phyloP scores from a whole-genome alignment of 1,284 basidiomycete species.

The Phaffia rhodozyma region DNA sequence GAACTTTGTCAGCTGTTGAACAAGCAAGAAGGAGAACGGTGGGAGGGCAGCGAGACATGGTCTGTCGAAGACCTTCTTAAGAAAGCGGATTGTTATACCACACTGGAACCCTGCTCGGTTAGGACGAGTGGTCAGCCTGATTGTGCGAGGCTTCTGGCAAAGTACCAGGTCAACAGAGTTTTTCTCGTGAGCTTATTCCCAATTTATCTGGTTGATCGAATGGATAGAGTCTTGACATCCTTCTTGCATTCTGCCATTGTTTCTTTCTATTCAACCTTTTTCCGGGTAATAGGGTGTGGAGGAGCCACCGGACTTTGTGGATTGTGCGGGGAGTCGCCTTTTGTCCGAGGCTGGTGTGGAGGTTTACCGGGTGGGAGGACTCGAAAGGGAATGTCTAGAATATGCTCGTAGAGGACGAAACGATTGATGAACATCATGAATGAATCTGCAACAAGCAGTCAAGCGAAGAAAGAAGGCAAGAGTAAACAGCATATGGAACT shows the following conservation, averaged over 20 bases:
- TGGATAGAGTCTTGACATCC: background rate
- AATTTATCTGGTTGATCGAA: background rate
- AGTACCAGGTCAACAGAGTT: slow-evolving; percentile 57
- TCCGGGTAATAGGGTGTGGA: slow-evolving; percentile 48
- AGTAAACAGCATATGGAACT: too few species aligned
- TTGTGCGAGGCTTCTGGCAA: slow-evolving; percentile 75
- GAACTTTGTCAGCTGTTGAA: background rate
- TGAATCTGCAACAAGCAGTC: too few species aligned
- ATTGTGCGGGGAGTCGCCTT: slow-evolving; percentile 73
- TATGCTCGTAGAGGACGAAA: slow-evolving; percentile 50
- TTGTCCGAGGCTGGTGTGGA: slow-evolving; percentile 62
- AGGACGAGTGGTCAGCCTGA: slow-evolving; percentile 76
- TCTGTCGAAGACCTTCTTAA: slow-evolving; percentile 5
- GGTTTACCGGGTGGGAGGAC: slow-evolving; percentile 57
- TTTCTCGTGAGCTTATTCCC: slow-evolving; percentile 44
- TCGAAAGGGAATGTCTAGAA: slow-evolving; percentile 57
- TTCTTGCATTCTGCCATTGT: background rate
- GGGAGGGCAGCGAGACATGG: slow-evolving; percentile 1
- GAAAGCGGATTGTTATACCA: slow-evolving; percentile 57
- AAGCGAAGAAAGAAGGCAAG: too few species aligned
- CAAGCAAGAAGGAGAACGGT: slow-evolving; percentile 36
- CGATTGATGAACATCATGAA: too few species aligned
- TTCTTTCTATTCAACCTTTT: background rate
- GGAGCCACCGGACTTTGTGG: slow-evolving; percentile 91
- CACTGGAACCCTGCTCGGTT: slow-evolving; percentile 90